Conservation (phyloP, 257 asterid species). For the Avicennia marina region DNA sequence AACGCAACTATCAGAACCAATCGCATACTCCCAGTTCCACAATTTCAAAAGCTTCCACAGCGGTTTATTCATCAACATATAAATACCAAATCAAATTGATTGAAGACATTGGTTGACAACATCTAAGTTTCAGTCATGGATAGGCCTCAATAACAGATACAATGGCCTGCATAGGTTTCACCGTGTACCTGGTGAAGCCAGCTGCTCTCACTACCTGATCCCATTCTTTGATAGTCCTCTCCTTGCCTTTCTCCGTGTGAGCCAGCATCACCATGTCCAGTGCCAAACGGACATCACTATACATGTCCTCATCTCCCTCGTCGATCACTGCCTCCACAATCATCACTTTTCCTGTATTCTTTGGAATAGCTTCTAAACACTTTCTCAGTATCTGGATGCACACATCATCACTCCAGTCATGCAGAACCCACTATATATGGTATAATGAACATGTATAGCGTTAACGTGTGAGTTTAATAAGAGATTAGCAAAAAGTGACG, state of each 20-base stretch:
- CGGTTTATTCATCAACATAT: too few relatives aligned
- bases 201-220: slow-evolving; percentile 28
- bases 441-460: too few relatives aligned
- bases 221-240: slow-evolving; percentile 47
- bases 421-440: not conserved
- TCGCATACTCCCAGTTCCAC: too few relatives aligned
- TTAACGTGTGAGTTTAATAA: too few relatives aligned
- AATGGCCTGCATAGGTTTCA: slow-evolving; percentile 16
- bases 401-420: not conserved
- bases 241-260: slow-evolving; percentile 53
- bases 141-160: slow-evolving; percentile 38
- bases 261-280: slow-evolving; percentile 72
- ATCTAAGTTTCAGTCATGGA: slow-evolving; percentile 22
- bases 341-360: not conserved
- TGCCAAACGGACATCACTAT: slow-evolving; percentile 33
- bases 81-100: too few relatives aligned
- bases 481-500: too few relatives aligned
- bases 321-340: not conserved
- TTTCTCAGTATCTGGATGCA: not conserved
- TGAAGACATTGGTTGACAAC: too few relatives aligned
- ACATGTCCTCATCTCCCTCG: slow-evolving; percentile 17
- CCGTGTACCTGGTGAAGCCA: slow-evolving; percentile 34
- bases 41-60: too few relatives aligned
- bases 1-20: too few relatives aligned
- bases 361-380: not conserved